These are phyloP conservation scores for Fraxinus greggii DNA, from an alignment of 305 asterid genomes.

Conservation along the genomic window DNA sequence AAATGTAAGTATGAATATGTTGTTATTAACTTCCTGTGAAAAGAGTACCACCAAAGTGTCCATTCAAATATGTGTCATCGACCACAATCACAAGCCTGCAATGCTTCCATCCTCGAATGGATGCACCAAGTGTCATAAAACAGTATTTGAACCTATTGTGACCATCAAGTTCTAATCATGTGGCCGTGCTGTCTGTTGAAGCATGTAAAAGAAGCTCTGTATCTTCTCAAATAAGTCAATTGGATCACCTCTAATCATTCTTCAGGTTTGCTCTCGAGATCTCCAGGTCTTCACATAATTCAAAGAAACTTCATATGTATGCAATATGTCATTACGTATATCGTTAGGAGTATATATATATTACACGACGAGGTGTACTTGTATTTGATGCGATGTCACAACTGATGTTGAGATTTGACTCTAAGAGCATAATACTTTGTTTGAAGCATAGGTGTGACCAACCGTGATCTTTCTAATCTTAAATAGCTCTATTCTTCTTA, in stretches of 20 bases:
- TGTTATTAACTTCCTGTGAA: too few relatives aligned
- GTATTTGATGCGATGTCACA: neutral
- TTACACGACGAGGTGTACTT: neutral
- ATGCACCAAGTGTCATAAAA: neutral
- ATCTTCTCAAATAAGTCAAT: neutral
- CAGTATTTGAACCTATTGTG: neutral
- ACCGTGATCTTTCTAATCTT: too few relatives aligned
- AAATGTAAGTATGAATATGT: too few relatives aligned
- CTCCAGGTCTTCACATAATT: neutral
- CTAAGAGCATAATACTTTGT: neutral
- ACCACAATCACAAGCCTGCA: neutral
- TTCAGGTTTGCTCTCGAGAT: neutral
- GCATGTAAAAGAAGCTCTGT: neutral
- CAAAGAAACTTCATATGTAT: neutral
- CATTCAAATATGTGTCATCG: neutral
- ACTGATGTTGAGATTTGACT: neutral
- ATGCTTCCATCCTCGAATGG: neutral
- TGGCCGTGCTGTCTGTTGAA: neutral
- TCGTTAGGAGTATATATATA: neutral
- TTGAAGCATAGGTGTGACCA: neutral
- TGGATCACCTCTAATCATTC: neutral
- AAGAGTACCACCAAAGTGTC: too few relatives aligned
- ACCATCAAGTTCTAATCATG: neutral
- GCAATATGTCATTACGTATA: neutral
- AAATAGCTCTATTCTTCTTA: too few relatives aligned